phyloP scores from a whole-genome alignment of 192 early-diverging fungal species.

The Chytriomyces sp. region DNA sequence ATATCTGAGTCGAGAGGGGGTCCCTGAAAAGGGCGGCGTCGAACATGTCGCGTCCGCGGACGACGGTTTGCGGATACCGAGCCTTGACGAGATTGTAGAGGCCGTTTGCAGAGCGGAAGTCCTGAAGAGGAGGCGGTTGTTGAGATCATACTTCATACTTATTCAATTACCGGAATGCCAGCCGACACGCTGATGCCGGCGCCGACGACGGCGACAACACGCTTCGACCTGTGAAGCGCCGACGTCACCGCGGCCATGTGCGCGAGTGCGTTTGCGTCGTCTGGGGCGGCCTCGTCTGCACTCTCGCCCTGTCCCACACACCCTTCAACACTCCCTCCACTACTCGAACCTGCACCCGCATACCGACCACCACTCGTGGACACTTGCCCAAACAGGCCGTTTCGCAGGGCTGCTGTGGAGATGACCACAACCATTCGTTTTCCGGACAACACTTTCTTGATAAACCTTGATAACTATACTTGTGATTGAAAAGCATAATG shows the following conservation, averaged over 20 bases:
- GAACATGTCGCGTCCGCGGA: conserved; percentile 82
- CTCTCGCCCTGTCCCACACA: too few species aligned
- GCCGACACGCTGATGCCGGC: conserved; percentile 89
- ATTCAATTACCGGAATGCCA: conserved; percentile 70
- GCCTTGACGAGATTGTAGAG: conserved; percentile 84
- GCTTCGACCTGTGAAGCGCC: conserved; percentile 31
- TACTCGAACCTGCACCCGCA: too few species aligned
- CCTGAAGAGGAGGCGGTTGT: conserved; percentile 48
- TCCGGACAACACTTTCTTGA: too few species aligned
- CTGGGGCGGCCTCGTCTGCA: neutral
- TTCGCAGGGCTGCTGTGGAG: neutral
- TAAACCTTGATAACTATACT: too few species aligned
- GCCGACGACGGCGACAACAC: conserved; percentile 73
- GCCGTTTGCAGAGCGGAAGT: conserved; percentile 81
- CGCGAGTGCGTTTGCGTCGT: neutral
- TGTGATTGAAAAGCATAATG: too few species aligned
- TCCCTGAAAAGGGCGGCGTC: conserved; percentile 80
- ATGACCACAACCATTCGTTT: conserved; percentile 24
- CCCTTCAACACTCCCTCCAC: too few species aligned
- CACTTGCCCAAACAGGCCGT: neutral
- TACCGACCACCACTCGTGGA: neutral
- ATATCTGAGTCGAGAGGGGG: conserved; percentile 56
- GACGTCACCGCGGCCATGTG: conserved; percentile 32
- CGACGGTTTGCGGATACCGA: conserved; percentile 68
- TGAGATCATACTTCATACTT: neutral